phyloP scores from a whole-genome alignment of 805 yeast genomes.

The Zygosaccharomyces pseudorouxii region DNA sequence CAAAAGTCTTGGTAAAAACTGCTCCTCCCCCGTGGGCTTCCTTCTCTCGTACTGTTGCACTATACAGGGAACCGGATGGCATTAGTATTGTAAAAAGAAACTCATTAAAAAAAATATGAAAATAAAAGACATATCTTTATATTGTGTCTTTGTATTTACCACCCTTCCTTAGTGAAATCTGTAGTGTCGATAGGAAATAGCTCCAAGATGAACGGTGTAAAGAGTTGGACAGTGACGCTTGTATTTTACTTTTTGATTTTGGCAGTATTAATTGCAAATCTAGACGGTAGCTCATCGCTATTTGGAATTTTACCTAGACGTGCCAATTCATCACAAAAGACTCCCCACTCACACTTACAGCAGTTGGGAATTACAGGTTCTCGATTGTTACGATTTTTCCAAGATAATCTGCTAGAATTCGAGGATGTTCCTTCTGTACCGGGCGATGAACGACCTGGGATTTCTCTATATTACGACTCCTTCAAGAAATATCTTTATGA shows the following conservation, averaged over 20 bases:
- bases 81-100: background rate
- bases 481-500: conserved; percentile 13
- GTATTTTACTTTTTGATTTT: conserved; percentile 8
- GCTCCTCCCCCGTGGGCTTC: conserved; percentile 1
- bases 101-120: background rate
- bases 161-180: background rate
- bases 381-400: conserved; percentile 13
- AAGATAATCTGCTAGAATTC: conserved; percentile 9
- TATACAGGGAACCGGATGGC: background rate
- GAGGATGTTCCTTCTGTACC: background rate
- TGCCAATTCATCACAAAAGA: background rate
- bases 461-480: conserved; percentile 20
- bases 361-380: conserved; percentile 19
- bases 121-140: background rate
- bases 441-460: background rate
- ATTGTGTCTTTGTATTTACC: background rate
- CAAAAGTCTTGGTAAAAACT: background rate
- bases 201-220: conserved; percentile 4
- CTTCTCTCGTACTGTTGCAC: background rate
- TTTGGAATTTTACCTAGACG: conserved; percentile 7
- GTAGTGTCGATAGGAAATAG: no score
- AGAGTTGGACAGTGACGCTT: conserved; percentile 11
- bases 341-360: background rate
- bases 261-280: conserved; percentile 9
- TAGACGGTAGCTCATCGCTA: conserved; percentile 6